Evolutionary conservation across 2,329 filamentous ascomycete species (phyloP).

Genomic region (Teratosphaeriaceae sp.): DNA sequence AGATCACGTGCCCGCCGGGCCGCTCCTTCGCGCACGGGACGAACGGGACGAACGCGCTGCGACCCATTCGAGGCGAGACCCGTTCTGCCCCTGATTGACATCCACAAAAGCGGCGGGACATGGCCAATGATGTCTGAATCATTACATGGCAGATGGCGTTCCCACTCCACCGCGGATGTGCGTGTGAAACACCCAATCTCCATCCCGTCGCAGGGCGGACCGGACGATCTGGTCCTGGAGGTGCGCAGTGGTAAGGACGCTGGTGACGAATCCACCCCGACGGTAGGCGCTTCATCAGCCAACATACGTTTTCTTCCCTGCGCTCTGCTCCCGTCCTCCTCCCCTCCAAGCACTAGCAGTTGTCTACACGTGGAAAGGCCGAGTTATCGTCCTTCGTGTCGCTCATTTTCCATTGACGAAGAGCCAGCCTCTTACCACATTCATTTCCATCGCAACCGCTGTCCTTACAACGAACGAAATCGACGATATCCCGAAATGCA

Average conservation of each 20-base stretch:
- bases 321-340: neutral
- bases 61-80: neutral
- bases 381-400: neutral
- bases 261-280: neutral
- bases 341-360: neutral
- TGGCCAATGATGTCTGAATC: neutral
- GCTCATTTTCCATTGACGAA: conserved; percentile 2
- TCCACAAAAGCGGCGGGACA: neutral
- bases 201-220: neutral
- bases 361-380: conserved; percentile 1
- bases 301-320: neutral
- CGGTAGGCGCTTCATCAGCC: neutral
- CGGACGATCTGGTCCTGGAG: neutral
- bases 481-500: conserved; percentile 5
- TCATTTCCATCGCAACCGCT: neutral
- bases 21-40: neutral
- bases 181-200: conserved; percentile 2
- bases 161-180: neutral
- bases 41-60: too few relatives aligned
- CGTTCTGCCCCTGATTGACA: neutral
- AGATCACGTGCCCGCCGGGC: too few relatives aligned
- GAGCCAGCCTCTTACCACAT: conserved; percentile 8
- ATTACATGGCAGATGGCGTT: neutral
- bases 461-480: neutral
- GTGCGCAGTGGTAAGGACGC: too few relatives aligned